Conservation (phyloP, 495 filamentous ascomycete genomes). For the Rhypophila decipiens region DNA sequence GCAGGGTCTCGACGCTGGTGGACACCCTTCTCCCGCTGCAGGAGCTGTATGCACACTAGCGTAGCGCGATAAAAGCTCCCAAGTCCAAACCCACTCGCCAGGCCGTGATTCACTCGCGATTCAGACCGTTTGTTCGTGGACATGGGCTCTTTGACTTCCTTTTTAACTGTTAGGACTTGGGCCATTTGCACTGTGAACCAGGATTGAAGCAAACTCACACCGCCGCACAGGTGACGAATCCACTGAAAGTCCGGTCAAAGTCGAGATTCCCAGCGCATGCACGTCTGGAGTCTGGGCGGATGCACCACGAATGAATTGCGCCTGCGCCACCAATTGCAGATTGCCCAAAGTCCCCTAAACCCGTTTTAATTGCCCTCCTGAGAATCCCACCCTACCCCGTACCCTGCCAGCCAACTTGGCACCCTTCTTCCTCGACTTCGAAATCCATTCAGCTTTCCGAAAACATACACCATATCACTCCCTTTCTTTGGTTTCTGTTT, state of each 20-base stretch:
- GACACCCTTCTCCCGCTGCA: neutral
- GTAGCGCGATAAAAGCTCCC: no score
- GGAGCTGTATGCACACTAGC: neutral
- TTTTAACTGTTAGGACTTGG: no score
- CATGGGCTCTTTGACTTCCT: neutral
- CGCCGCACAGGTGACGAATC: no score
- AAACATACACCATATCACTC: neutral
- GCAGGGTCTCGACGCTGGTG: neutral
- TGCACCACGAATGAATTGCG: neutral
- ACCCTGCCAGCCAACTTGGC: neutral
- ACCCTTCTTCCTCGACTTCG: neutral
- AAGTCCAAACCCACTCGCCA: slow-evolving; percentile 8
- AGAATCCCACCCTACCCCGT: slow-evolving; percentile 15
- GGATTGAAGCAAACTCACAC: no score
- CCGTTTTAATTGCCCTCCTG: slow-evolving; percentile 24
- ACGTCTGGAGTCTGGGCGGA: neutral
- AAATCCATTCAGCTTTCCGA: neutral
- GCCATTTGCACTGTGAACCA: no score
- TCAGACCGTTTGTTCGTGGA: slow-evolving; percentile 5
- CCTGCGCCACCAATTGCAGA: slow-evolving; percentile 20
- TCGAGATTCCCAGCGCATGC: neutral
- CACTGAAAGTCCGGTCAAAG: neutral
- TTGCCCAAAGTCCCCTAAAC: slow-evolving; percentile 11
- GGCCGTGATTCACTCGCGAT: slow-evolving; percentile 6
- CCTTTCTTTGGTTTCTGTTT: neutral